Evolutionary conservation across 164 flowering plant species (phyloP).

Genomic region (Echeveria elegans): DNA sequence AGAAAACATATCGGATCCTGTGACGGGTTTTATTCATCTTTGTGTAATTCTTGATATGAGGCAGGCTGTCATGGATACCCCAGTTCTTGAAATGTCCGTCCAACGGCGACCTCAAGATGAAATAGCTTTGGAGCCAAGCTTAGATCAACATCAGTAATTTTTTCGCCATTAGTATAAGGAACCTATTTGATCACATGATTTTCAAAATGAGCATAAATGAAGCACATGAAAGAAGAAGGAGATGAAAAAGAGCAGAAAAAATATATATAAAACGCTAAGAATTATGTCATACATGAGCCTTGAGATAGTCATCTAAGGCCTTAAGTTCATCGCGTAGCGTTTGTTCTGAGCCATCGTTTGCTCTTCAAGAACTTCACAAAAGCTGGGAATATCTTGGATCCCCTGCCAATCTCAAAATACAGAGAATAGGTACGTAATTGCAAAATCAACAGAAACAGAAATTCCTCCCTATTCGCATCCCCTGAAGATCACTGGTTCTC

Average conservation of each 20-base stretch:
- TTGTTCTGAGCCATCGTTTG: slow-evolving; percentile 88
- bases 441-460: no score
- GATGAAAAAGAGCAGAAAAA: no score
- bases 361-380: slow-evolving; percentile 85
- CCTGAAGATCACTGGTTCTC: neutral
- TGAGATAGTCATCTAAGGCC: slow-evolving; percentile 61
- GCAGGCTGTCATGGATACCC: slow-evolving; percentile 56
- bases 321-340: slow-evolving; percentile 58
- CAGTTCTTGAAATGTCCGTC: slow-evolving; percentile 77
- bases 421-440: no score
- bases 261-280: neutral
- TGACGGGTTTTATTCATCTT: slow-evolving; percentile 28
- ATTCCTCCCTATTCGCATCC: neutral
- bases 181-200: slow-evolving; percentile 39
- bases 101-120: slow-evolving; percentile 74
- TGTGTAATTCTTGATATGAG: slow-evolving; percentile 36
- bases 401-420: slow-evolving; percentile 34
- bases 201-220: neutral
- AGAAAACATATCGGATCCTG: no score
- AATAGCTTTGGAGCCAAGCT: slow-evolving; percentile 79
- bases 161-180: slow-evolving; percentile 70
- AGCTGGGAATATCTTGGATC: slow-evolving; percentile 80
- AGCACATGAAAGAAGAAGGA: no score
- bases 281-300: slow-evolving; percentile 56
- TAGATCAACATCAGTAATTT: slow-evolving; percentile 69